Conservation (phyloP, 768 basidiomycete genomes). For the Naganishia antarctica region DNA sequence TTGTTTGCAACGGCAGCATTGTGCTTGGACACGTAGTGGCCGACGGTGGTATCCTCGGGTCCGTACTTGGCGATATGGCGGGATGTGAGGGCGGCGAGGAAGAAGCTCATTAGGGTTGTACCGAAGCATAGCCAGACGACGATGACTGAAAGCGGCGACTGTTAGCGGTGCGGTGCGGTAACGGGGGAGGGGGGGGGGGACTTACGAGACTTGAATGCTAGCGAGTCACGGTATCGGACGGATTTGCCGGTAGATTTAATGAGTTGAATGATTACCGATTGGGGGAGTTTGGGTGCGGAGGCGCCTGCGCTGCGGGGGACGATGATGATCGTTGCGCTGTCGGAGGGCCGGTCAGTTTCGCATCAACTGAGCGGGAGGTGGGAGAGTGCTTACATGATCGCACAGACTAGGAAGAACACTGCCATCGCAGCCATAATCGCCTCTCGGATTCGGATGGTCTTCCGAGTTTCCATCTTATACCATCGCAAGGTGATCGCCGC, state of each 20-base stretch:
- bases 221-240: constrained; percentile 16
- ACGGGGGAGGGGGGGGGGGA: not conserved
- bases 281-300: constrained; percentile 4
- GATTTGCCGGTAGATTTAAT: constrained; percentile 20
- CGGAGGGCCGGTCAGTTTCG: no score
- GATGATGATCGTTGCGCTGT: constrained; percentile 24
- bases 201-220: constrained; percentile 24
- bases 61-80: constrained; percentile 24
- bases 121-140: constrained; percentile 27
- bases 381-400: constrained; percentile 13
- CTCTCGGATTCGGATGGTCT: constrained; percentile 20
- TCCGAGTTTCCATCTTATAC: constrained; percentile 24
- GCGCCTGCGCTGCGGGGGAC: constrained; percentile 21
- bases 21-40: constrained; percentile 21
- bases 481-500: constrained; percentile 16
- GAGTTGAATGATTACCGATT: not conserved
- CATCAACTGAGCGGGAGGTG: not conserved
- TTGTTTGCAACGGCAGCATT: no score
- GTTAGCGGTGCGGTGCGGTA: not conserved
- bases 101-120: constrained; percentile 18
- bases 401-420: constrained; percentile 15
- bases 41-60: constrained; percentile 21
- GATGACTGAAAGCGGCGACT: constrained; percentile 16
- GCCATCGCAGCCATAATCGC: constrained; percentile 15
- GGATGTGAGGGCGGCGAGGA: constrained; percentile 22